Base-by-base conservation (phyloP, 2,329 filamentous ascomycete genomes). In the Colletotrichum ledebouriae region DNA sequence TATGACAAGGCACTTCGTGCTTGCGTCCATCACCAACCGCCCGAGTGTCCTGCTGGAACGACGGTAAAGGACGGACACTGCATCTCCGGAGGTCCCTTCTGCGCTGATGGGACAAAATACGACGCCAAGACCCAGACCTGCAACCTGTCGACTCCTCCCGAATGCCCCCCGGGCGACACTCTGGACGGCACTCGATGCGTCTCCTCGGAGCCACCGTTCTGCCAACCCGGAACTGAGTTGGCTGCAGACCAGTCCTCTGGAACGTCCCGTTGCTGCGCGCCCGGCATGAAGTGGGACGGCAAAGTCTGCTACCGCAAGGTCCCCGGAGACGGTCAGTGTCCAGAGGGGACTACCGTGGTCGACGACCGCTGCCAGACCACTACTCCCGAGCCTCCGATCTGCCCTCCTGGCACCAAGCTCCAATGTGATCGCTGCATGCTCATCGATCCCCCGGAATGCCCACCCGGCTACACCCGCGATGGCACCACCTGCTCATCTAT, bases 201-300 rank as follows among this genome's bases (percentile, higher is more conserved):
- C n/a, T 1, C 49, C 0, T 0, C 1, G 1, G 25, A 37, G 3
- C 25, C n/a, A 0, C 29, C 49, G 0, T 10, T 17, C 0, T 53
- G 49, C 49, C 29, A 3, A 10, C 29, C 29, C 0, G 49, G 13
- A 15, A 53, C 29, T 0, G n/a, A 37, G n/a, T 29, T 53, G 0
- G 49, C 29, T 3, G n/a, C 33, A 3, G 49, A 52, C 29, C 15
- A n/a, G 0, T n/a, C n/a, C 4, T 17, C 49, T 2, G 10, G 49
- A 3, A 52, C 29, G 0, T 17, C 49, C 29, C 49, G 49, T 0
- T 53, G 49, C 3, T 52, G 49, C 25, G 49, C 49, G 0, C 29
- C 49, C 49, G 49, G 49, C 0, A 52, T 52, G 49, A 52, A 52
- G 25, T 7, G n/a, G 1, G 25, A 52, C 0, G 49, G 49, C n/a